phyloP scores from a whole-genome alignment of 1,284 basidiomycete genomes.

The Papiliotrema flavescens region DNA sequence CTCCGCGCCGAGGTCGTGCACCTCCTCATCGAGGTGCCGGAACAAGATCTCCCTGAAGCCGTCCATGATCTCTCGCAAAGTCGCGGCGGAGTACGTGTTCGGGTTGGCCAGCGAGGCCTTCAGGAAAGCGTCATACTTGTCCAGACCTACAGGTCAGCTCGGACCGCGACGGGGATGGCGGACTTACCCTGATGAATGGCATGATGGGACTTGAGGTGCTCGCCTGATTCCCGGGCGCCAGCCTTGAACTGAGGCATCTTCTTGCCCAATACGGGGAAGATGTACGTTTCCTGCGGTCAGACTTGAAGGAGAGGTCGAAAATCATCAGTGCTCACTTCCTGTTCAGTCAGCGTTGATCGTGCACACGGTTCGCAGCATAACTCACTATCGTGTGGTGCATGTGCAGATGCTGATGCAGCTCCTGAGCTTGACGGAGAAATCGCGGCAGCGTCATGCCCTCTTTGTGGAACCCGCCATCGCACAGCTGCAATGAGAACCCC shows the following conservation, averaged over 20 bases:
- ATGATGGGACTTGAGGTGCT: conserved; percentile 61
- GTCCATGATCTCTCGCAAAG: conserved; percentile 61
- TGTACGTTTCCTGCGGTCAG: conserved; percentile 47
- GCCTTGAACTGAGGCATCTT: conserved; percentile 60
- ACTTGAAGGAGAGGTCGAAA: not conserved
- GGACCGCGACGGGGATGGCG: too few relatives aligned
- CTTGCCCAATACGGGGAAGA: conserved; percentile 64
- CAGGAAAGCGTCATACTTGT: conserved; percentile 55
- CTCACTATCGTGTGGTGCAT: conserved; percentile 66
- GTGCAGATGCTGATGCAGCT: conserved; percentile 56
- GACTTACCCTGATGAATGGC: conserved; percentile 62
- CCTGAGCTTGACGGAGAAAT: conserved; percentile 53
- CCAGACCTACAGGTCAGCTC: conserved; percentile 53
- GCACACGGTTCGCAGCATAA: conserved; percentile 23
- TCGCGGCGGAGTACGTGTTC: conserved; percentile 56
- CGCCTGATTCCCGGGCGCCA: conserved; percentile 49
- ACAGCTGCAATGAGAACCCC: conserved; percentile 41
- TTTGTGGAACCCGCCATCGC: conserved; percentile 55
- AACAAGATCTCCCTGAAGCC: conserved; percentile 64
- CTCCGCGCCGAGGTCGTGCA: conserved; percentile 58
- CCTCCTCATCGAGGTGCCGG: conserved; percentile 65
- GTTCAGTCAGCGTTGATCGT: not conserved
- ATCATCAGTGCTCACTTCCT: conserved; percentile 5
- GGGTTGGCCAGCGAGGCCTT: conserved; percentile 55
- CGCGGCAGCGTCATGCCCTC: conserved; percentile 51